Conservation (phyloP, 305 asterid species). For the Caryopteris hybrid region DNA sequence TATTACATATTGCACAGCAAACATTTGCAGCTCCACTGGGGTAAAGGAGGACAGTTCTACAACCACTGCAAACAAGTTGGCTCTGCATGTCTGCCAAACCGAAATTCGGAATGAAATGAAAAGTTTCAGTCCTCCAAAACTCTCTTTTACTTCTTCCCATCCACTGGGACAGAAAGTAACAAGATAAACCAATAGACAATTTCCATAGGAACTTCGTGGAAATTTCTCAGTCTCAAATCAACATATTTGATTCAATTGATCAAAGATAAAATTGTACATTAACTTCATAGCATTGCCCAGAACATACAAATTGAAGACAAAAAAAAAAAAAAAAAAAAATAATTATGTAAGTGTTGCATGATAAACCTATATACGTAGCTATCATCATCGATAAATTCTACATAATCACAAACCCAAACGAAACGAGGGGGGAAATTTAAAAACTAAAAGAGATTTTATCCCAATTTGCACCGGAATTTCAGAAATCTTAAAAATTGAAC, state of each 20-base stretch:
- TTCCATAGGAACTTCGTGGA: not conserved
- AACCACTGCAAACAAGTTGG: slow-evolving; percentile 78
- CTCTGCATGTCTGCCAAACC: slow-evolving; percentile 65
- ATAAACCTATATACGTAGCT: slow-evolving; percentile 10
- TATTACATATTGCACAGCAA: slow-evolving; percentile 74
- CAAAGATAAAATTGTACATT: not conserved
- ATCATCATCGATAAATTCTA: not conserved
- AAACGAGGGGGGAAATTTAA: not conserved
- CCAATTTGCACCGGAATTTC: not conserved
- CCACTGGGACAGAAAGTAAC: not conserved
- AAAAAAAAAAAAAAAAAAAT: not conserved
- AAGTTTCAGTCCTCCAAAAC: not conserved
- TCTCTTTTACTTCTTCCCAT: not conserved
- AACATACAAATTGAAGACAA: not conserved
- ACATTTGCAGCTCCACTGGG: slow-evolving; percentile 86
- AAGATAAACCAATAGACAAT: not conserved
- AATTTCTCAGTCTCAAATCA: not conserved
- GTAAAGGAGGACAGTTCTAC: slow-evolving; percentile 70
- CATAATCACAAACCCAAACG: not conserved
- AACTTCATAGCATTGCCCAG: not conserved
- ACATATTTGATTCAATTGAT: not conserved
- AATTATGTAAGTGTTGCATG: not conserved
- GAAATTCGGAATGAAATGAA: not conserved
- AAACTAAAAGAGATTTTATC: not conserved
- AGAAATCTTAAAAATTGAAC: not conserved